phyloP scores from a whole-genome alignment of 495 filamentous ascomycete species.

The Penicillium desertorum region DNA sequence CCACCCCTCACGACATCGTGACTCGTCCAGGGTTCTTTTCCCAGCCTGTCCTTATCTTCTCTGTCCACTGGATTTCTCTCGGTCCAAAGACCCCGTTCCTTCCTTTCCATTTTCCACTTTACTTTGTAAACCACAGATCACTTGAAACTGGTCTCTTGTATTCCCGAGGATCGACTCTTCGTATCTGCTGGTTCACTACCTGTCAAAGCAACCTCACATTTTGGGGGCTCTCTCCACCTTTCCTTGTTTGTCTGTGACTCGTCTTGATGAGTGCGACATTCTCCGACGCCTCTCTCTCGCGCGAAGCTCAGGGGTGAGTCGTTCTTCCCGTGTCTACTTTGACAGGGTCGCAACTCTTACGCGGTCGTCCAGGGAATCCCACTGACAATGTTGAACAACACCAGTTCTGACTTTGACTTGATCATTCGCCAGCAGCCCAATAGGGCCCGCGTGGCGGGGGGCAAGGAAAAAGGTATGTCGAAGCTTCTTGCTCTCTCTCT shows the following conservation, averaged over 20 bases:
- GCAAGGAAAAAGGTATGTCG: slow-evolving; percentile 66
- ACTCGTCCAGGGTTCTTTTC: slow-evolving; percentile 20
- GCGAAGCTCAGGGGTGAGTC: slow-evolving; percentile 45
- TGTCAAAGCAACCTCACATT: slow-evolving; percentile 15
- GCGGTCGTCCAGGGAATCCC: slow-evolving; percentile 32
- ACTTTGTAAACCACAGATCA: slow-evolving; percentile 15
- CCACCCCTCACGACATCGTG: slow-evolving; percentile 29
- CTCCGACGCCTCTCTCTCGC: slow-evolving; percentile 47
- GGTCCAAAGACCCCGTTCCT: slow-evolving; percentile 13
- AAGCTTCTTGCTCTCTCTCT: neutral
- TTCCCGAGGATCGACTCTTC: slow-evolving; percentile 22
- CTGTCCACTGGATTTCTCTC: slow-evolving; percentile 9
- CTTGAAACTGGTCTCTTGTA: slow-evolving; percentile 14
- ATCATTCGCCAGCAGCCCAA: slow-evolving; percentile 66
- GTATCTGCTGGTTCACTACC: slow-evolving; percentile 29
- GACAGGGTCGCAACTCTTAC: slow-evolving; percentile 34
- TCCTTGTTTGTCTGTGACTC: slow-evolving; percentile 21
- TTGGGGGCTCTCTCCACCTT: slow-evolving; percentile 26
- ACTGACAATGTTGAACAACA: slow-evolving; percentile 47
- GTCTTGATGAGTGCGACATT: slow-evolving; percentile 53
- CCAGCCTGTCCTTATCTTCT: slow-evolving; percentile 23
- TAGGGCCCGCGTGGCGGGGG: slow-evolving; percentile 65
- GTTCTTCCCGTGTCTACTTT: slow-evolving; percentile 12
- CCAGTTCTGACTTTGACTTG: slow-evolving; percentile 60
- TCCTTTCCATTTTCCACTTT: slow-evolving; percentile 9